phyloP scores from a whole-genome alignment of 495 filamentous ascomycete species.

The Xylaria acuta region DNA sequence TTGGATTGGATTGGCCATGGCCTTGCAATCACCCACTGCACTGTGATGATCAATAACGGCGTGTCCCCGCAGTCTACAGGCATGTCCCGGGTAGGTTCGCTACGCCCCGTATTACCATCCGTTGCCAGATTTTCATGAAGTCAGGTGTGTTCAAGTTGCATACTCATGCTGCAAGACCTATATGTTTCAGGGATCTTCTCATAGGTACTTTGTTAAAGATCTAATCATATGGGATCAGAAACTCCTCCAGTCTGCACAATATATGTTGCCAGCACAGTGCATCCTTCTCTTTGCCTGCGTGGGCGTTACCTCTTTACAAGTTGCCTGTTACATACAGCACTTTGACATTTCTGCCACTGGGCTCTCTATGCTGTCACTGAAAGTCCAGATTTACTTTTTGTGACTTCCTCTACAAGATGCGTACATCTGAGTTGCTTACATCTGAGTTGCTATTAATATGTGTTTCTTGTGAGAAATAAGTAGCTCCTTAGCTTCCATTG shows the following conservation, averaged over 20 bases:
- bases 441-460: background rate
- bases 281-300: background rate
- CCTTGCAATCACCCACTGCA: background rate
- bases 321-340: background rate
- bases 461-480: background rate
- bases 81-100: background rate
- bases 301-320: background rate
- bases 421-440: background rate
- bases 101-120: background rate
- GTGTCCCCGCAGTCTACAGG: background rate
- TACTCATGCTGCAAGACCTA: background rate
- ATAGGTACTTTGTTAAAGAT: background rate
- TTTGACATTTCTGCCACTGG: background rate
- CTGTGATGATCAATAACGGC: background rate
- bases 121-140: background rate
- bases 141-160: background rate
- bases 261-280: background rate
- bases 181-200: background rate
- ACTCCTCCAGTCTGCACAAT: background rate
- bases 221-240: background rate
- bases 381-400: background rate
- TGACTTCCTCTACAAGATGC: background rate
- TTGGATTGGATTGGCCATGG: background rate
- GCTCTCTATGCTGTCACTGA: background rate
- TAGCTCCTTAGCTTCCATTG: background rate